Evolutionary conservation across 306 rosid species (phyloP).

Genomic region (Cucurbita pepo): DNA sequence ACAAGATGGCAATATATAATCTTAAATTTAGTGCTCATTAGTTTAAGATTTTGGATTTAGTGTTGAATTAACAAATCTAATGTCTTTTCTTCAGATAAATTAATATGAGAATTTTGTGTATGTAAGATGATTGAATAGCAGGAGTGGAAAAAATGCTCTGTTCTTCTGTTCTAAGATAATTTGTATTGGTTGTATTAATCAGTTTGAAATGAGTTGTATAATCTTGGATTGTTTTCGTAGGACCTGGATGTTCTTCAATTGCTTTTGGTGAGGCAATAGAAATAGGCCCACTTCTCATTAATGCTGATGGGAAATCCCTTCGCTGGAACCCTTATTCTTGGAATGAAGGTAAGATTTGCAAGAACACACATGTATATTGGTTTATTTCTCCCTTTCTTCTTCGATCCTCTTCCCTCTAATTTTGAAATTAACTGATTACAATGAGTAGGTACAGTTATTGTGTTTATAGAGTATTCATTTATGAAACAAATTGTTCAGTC

Average conservation of each 20-base stretch:
- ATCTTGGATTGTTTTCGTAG: constrained; percentile 16
- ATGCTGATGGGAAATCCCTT: constrained; percentile 46
- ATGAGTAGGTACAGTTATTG: background rate
- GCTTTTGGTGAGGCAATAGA: constrained; percentile 86
- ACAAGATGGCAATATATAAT: no score
- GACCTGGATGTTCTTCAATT: constrained; percentile 93
- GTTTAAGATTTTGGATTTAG: no score
- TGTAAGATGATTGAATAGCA: background rate
- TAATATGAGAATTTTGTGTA: no score
- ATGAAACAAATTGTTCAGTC: background rate
- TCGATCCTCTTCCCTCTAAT: background rate
- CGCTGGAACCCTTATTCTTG: constrained; percentile 66
- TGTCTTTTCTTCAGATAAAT: no score
- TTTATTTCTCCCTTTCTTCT: background rate
- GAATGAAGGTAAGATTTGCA: constrained; percentile 44
- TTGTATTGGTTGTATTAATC: background rate
- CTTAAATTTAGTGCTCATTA: no score
- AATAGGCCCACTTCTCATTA: constrained; percentile 72
- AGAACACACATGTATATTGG: background rate
- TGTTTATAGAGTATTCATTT: background rate
- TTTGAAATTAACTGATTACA: background rate
- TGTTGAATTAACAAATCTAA: no score
- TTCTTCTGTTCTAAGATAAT: background rate
- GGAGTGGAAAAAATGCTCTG: background rate
- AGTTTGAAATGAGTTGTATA: background rate